Conservation (phyloP, 202 grass and related monocot genomes). For the Eragrostis tef region DNA sequence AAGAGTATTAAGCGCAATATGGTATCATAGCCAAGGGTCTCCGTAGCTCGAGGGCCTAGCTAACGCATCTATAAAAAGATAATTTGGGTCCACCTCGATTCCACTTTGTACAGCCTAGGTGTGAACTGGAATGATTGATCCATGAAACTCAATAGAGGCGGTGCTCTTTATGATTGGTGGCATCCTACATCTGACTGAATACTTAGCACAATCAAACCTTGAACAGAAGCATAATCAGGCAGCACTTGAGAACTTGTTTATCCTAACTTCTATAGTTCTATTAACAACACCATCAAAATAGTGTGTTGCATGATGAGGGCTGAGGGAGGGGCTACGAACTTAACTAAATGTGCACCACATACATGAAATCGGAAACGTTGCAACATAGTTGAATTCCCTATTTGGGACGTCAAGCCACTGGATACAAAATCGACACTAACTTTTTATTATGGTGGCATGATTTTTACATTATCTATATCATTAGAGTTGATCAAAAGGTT, state of each 20-base stretch:
- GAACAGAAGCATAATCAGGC: neutral
- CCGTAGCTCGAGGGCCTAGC: conserved; percentile 5
- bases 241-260: conserved; percentile 7
- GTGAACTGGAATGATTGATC: neutral
- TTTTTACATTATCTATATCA: conserved; percentile 24
- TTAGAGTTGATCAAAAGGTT: conserved; percentile 38
- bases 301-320: no score
- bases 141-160: neutral
- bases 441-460: neutral
- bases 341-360: neutral
- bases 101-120: neutral
- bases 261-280: conserved; percentile 1
- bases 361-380: neutral
- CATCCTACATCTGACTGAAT: conserved; percentile 6
- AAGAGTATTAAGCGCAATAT: neutral
- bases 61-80: neutral
- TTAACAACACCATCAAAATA: no score
- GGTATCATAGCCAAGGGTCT: neutral
- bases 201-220: neutral
- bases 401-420: neutral
- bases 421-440: neutral
- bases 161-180: conserved; percentile 10
- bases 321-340: no score
- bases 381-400: neutral
- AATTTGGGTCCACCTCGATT: neutral